Evolutionary conservation across 108 stramenopile species (phyloP).

Genomic region (Bacterosira constricta): DNA sequence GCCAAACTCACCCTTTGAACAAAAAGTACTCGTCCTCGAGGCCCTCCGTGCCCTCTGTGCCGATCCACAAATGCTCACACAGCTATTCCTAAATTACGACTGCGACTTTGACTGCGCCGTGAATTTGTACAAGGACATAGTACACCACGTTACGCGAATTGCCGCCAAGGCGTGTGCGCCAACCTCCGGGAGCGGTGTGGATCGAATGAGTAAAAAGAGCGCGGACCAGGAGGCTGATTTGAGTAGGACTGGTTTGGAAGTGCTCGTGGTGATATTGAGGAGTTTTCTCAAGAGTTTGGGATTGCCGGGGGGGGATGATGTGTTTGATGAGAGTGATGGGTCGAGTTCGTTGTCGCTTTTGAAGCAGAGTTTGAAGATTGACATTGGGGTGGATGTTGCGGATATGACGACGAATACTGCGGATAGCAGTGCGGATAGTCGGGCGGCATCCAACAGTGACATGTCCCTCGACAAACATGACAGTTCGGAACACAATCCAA

Average conservation of each 20-base stretch:
- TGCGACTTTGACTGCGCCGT: conserved; percentile 95
- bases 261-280: conserved; percentile 74
- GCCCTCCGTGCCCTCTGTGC: conserved; percentile 87
- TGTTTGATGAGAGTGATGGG: conserved; percentile 52
- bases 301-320: conserved; percentile 62
- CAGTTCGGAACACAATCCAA: conserved; percentile 3
- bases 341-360: conserved; percentile 58
- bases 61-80: conserved; percentile 87
- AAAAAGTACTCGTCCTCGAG: conserved; percentile 95
- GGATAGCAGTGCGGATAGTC: neutral
- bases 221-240: conserved; percentile 73
- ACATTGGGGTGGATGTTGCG: conserved; percentile 35
- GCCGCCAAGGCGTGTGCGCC: conserved; percentile 45
- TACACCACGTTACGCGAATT: conserved; percentile 86
- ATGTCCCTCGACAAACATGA: conserved; percentile 22
- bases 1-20: conserved; percentile 92
- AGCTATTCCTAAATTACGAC: conserved; percentile 99
- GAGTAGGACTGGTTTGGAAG: conserved; percentile 75
- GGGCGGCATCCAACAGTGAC: conserved; percentile 1
- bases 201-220: conserved; percentile 52
- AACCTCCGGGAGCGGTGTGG: neutral
- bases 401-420: neutral
- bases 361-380: conserved; percentile 55
- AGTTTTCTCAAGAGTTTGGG: conserved; percentile 72
- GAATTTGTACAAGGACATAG: conserved; percentile 94